Evolutionary conservation across 2,329 filamentous ascomycete genomes (phyloP), one percentile per base, ranked within the genome.

Genomic region (Phaeomoniella chlamydospora): DNA sequence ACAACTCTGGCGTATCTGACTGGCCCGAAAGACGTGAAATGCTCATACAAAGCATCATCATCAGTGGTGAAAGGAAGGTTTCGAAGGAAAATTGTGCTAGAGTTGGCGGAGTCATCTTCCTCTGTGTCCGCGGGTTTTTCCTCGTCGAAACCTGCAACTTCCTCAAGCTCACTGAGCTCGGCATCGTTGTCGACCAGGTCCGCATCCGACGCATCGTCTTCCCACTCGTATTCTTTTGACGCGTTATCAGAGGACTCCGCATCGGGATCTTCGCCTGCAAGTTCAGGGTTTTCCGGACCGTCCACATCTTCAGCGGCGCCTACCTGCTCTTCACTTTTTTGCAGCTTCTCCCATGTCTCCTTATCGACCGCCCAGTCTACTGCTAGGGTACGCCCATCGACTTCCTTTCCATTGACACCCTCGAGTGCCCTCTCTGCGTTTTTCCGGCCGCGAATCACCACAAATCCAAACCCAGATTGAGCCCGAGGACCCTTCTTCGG

Each of bases 331-430:
- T 48, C 41, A 5, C 45, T 45, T 31, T 75, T 68, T 29, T 65
- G 62, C 43, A 76, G 65, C 41, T 75, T 68, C 42, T 87, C 72
- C 85, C 85, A 98, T 4, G 79, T 76, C 30, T 78, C 70, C 62
- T 92, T 94, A 41, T 94, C 85, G 3, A 96, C 86, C 18, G 92
- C 88, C 84, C 85, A 98, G 60, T 98, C 90, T 4, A 98, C 90
- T 17, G 88, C 90, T 41, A 98, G 59, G 5, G 78, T 80, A 49
- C 90, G 73, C 2, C 87, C 90, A 54, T 94, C 87, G 14, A 98
- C 70, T 41, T 81, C 74, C 54, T 84, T 94, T 39, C 88, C 90
- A 57, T 96, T 98, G 46, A 96, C 66, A 15, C 70, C 75, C 40
- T 80, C 75, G 39, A 98, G 67, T 2, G 90, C 90, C 54, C 77